Percentiles rank a stretch among this genome's conserved stretches.
Evolutionary conservation across 768 basidiomycete genomes (phyloP).

Genomic region (Cyclocybe cylindracea): DNA sequence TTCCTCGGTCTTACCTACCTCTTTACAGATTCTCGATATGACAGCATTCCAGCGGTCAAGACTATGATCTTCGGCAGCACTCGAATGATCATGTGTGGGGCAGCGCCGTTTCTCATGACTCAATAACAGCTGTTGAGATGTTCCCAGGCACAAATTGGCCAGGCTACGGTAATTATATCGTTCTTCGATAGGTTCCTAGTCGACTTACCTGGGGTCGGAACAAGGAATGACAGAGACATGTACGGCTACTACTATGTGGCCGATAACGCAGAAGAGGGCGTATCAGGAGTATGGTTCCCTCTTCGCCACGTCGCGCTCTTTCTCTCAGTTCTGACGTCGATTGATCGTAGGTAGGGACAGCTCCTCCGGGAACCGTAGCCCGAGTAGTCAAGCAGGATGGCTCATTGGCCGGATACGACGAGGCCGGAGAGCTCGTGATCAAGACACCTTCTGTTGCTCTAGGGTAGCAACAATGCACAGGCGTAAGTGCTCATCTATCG

Average conservation of each 20-base stretch:
- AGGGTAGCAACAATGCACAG: slow-evolving; percentile 56
- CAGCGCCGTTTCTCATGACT: slow-evolving; percentile 58
- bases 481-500: slow-evolving; percentile 46
- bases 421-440: slow-evolving; percentile 61
- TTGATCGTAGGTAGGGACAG: slow-evolving; percentile 46
- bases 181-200: not conserved
- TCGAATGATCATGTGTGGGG: slow-evolving; percentile 54
- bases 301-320: not conserved
- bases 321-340: not conserved
- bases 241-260: slow-evolving; percentile 52
- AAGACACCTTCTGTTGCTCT: slow-evolving; percentile 56
- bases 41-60: slow-evolving; percentile 53
- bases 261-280: slow-evolving; percentile 48
- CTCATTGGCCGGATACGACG: slow-evolving; percentile 50
- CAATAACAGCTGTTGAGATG: slow-evolving; percentile 47
- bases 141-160: slow-evolving; percentile 60
- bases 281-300: slow-evolving; percentile 45
- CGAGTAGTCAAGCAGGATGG: slow-evolving; percentile 62
- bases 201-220: not conserved
- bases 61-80: slow-evolving; percentile 44
- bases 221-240: slow-evolving; percentile 69
- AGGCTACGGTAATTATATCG: slow-evolving; percentile 50
- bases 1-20: not conserved
- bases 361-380: slow-evolving; percentile 52
- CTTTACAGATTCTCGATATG: not conserved